phyloP scores from a whole-genome alignment of 2,329 filamentous ascomycete genomes.

The Penicillium vulpinum region DNA sequence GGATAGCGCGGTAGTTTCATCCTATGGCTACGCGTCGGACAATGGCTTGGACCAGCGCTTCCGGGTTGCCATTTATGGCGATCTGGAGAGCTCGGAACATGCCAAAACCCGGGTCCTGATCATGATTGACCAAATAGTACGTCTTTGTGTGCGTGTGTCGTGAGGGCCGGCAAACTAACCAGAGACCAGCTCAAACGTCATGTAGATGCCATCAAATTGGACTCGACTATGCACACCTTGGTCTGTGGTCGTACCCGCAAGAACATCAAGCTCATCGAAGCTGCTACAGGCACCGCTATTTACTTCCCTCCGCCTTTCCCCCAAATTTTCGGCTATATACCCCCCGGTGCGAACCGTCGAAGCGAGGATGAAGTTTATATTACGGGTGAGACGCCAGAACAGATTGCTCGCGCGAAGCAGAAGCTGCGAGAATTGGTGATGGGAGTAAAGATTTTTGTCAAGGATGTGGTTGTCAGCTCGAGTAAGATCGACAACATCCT shows the following conservation, averaged over 20 bases:
- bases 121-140: conserved; percentile 92
- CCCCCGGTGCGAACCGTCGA: conserved; percentile 75
- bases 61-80: conserved; percentile 90
- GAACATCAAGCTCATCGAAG: conserved; percentile 98
- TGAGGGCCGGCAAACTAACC: conserved; percentile 22
- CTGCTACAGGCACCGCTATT: conserved; percentile 90
- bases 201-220: conserved; percentile 78
- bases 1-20: conserved; percentile 71
- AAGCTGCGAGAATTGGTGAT: conserved; percentile 84
- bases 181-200: conserved; percentile 51
- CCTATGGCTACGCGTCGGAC: conserved; percentile 73
- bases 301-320: conserved; percentile 97
- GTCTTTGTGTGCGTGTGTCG: conserved; percentile 18
- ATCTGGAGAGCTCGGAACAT: conserved; percentile 92
- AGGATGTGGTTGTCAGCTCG: conserved; percentile 85
- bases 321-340: conserved; percentile 84
- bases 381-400: conserved; percentile 81
- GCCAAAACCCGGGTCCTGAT: conserved; percentile 95
- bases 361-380: conserved; percentile 92
- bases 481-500: conserved; percentile 95
- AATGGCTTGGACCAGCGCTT: conserved; percentile 84
- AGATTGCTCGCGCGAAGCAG: conserved; percentile 84
- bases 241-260: conserved; percentile 92
- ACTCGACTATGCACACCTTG: conserved; percentile 84
- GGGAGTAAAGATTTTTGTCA: conserved; percentile 80